phyloP scores from a whole-genome alignment of 306 rosid species.

The Malus sieversii region DNA sequence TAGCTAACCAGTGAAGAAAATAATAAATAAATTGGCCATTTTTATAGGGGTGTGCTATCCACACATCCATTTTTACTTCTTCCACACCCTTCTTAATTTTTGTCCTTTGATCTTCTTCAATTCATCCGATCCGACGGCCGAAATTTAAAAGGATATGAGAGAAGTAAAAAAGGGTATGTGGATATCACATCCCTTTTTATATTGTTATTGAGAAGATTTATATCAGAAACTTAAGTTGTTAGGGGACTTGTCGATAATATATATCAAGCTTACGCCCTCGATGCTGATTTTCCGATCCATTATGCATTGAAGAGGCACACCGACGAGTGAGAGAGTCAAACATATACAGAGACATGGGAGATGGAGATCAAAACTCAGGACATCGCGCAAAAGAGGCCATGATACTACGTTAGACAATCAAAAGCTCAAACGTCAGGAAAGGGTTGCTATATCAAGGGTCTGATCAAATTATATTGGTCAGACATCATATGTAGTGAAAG shows the following conservation, averaged over 20 bases:
- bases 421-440: not conserved
- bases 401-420: not conserved
- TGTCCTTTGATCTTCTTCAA: no score
- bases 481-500: not conserved
- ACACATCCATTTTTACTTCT: no score
- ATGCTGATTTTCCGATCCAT: not conserved
- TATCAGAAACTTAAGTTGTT: not conserved
- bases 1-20: not conserved
- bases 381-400: no score
- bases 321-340: not conserved
- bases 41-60: no score
- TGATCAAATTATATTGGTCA: not conserved
- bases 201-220: not conserved
- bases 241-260: not conserved
- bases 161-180: no score
- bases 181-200: no score
- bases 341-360: not conserved
- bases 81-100: no score
- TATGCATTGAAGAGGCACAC: not conserved
- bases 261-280: not conserved
- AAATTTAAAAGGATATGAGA: no score
- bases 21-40: not conserved
- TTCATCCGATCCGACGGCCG: no score
- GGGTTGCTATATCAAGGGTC: not conserved
- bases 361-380: not conserved